Base-by-base conservation (phyloP, 2,329 filamentous ascomycete genomes). In the Rugonectria rugulosa region DNA sequence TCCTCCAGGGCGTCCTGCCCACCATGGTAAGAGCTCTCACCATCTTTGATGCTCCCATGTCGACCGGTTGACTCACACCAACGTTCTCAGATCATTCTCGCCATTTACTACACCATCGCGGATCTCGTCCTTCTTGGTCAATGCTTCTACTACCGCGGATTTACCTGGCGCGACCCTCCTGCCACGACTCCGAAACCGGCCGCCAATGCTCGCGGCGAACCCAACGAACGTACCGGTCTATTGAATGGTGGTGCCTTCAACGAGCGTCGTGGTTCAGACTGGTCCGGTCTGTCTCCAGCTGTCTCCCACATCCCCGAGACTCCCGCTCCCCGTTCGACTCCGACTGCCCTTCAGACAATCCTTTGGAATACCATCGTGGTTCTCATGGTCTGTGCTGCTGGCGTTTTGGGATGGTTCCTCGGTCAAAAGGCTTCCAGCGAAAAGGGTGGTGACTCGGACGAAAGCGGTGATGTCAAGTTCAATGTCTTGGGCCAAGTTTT, bases 91-190 rank as follows among this genome's bases (percentile, higher is more conserved):
- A 88, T 91, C 59, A 96, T 97, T 48, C 80, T 97, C n/a, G 93
- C 93, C 11, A 84, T 97, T 14, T 97, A 97, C 74, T 97, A 98
- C 72, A 96, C 93, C 14, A 82, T 96, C 31, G 92, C 92, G 57
- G 94, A 98, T 70, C 84, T 97, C 36, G 92, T 98, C 2, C 81
- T 99, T 2, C 79, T 98, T 0, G 82, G 80, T 1, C 95, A 99
- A 75, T 96, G 91, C 74, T 96, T 98, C 78, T 98, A 96, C 78
- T 99, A 99, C 74, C 87, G 91, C 47, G 93, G 93, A 4, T 95
- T 97, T 64, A 87, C 85, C 2, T 84, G 82, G 79, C 78, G 74
- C 47, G 85, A 88, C 60, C 77, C 85, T 52, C 74, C 82, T 12
- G 68, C 75, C 7, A 70, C 79, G 9, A 65, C 72, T 34, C 67